Evolutionary conservation across 2,329 filamentous ascomycete species (phyloP).

Genomic region (Penicillium sclerotiorum): DNA sequence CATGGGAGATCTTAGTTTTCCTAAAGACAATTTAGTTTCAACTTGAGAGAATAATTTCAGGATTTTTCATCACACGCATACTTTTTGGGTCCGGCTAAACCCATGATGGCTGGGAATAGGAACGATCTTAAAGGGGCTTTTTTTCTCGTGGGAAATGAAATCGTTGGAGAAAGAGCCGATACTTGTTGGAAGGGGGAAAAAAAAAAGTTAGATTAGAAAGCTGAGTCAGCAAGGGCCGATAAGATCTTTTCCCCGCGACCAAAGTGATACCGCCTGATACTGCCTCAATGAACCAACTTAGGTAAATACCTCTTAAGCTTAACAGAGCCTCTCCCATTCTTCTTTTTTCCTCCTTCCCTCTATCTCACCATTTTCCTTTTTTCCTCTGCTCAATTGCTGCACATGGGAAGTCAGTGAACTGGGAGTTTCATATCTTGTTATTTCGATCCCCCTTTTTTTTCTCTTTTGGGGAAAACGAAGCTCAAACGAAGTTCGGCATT

Average conservation of each 20-base stretch:
- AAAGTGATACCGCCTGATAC: not conserved
- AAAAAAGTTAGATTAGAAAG: conserved; percentile 6
- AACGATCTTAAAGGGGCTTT: not conserved
- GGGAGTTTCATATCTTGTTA: too few relatives aligned
- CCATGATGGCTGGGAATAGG: conserved; percentile 53
- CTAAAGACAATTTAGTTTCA: conserved; percentile 41
- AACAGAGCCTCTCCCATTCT: not conserved
- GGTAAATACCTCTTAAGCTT: not conserved
- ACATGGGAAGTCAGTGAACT: too few relatives aligned
- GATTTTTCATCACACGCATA: too few relatives aligned
- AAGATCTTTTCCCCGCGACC: conserved; percentile 13
- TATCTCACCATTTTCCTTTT: too few relatives aligned
- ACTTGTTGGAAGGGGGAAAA: conserved; percentile 1
- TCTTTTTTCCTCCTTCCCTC: too few relatives aligned
- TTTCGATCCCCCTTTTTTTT: too few relatives aligned
- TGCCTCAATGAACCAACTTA: not conserved
- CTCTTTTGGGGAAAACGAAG: too few relatives aligned
- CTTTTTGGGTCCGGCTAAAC: conserved; percentile 70
- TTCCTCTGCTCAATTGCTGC: too few relatives aligned
- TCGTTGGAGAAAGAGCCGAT: not conserved
- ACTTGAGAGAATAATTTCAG: too few relatives aligned
- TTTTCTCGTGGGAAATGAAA: not conserved
- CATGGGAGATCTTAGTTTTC: conserved; percentile 74
- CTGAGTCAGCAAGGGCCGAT: conserved; percentile 24
- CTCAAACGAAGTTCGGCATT: too few relatives aligned